phyloP scores from a whole-genome alignment of 768 basidiomycete genomes.

The Lyophyllum atratum region DNA sequence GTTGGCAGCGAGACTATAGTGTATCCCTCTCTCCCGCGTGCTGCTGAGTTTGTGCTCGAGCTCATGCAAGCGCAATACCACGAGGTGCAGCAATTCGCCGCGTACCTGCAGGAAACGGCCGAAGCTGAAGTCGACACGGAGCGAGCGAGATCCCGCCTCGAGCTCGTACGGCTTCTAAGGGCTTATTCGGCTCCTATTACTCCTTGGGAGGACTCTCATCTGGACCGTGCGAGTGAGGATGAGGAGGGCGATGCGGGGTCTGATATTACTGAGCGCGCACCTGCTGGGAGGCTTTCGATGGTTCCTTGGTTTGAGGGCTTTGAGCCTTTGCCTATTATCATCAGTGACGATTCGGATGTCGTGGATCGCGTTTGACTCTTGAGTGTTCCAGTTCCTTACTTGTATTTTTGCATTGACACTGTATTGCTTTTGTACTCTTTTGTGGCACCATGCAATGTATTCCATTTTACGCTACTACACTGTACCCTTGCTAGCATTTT shows the following conservation, averaged over 20 bases:
- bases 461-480: no score
- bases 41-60: not conserved
- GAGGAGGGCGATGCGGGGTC: not conserved
- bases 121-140: not conserved
- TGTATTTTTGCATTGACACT: no score
- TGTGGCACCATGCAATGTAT: no score
- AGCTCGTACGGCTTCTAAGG: not conserved
- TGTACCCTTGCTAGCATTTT: no score
- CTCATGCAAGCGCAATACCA: not conserved
- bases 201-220: not conserved
- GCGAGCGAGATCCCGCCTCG: not conserved
- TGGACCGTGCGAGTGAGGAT: not conserved
- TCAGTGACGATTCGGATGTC: not conserved
- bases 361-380: not conserved
- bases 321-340: not conserved
- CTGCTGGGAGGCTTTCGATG: not conserved
- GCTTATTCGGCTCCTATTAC: not conserved
- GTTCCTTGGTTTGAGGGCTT: not conserved
- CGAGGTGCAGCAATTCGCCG: not conserved
- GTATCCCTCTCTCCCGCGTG: not conserved
- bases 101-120: conserved; percentile 8
- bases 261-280: not conserved
- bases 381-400: no score
- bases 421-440: no score
- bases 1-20: not conserved